Evolutionary conservation across 768 basidiomycete species (phyloP).

Genomic region (Strobilomyces echinocephalus): DNA sequence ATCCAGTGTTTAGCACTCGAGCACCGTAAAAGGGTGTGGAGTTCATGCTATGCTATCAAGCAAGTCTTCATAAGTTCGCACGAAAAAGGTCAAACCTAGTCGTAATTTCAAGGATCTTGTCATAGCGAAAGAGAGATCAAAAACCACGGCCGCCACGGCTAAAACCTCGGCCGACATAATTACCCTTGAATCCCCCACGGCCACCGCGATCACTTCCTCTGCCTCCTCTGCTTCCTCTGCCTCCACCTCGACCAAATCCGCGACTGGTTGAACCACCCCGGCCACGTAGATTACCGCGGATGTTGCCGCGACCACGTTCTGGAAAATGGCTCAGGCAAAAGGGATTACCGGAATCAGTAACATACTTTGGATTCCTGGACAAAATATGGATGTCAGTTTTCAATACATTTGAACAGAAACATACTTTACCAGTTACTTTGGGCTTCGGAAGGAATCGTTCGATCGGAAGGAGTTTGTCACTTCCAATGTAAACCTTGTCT

Average conservation of each 20-base stretch:
- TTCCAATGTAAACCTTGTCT: conserved; percentile 95
- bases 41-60: no score
- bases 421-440: conserved; percentile 66
- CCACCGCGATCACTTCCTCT: conserved; percentile 39
- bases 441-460: conserved; percentile 97
- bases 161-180: conserved; percentile 40
- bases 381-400: neutral
- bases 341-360: conserved; percentile 1
- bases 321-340: conserved; percentile 30
- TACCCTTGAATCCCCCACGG: conserved; percentile 45
- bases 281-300: conserved; percentile 24
- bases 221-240: conserved; percentile 36
- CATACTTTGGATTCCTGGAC: conserved; percentile 28
- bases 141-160: conserved; percentile 47
- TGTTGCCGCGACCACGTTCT: conserved; percentile 45
- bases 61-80: no score
- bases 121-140: conserved; percentile 21
- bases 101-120: no score
- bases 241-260: conserved; percentile 34
- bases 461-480: conserved; percentile 95
- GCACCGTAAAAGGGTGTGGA: no score
- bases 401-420: conserved; percentile 5
- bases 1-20: no score
- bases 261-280: conserved; percentile 27
- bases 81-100: no score